Base-by-base conservation (phyloP, 306 rosid species). In the Pachyrhizus erosus region DNA sequence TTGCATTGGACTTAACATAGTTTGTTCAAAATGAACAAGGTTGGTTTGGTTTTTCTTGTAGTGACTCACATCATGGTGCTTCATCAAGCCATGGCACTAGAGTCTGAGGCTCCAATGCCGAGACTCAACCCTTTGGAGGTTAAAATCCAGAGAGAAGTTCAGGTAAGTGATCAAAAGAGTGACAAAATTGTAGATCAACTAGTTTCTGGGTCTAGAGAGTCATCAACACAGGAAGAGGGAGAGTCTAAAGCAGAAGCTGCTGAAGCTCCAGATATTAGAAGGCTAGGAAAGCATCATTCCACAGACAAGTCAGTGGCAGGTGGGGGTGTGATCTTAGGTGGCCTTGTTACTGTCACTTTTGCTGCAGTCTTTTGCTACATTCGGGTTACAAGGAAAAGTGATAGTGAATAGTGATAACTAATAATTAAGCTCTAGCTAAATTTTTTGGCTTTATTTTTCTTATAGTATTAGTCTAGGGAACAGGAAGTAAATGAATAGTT, bases 291-390 rank as follows among this genome's bases (percentile, higher is more conserved):
- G 64, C 97, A 90, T 68, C 94, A 79, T 78, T 75, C 85, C 3
- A 31, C 87, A 2, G 93, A 91, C 39, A 89, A 86, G 76, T 94
- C 98, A 14, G 83, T 95, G 82, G 96, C 96, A 4, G 99, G 98
- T 66, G 98, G 99, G 9, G 97, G 96, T 71, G 94, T 93, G 3
- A 95, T 95, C 85, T 81, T 95, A 42, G 99, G 96, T 49, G 98
- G 99, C 0, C 91, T 95, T 20, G 92, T 88, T 49, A 95, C 97
- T 18, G 93, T 87, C 57, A 80, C 87, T 82, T 91, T 90, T 84
- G 98, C 97, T 12, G 97, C 94, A 70, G 92, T 95, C 17, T 95
- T 93, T 76, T 91, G 91, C 85, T 94, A 94, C 79, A 89, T 94
- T 73, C 90, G 98, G 23, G 97, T 94, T 71, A 94, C 98, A 4